A percentile compares a stretch with the other conserved stretches of the same genome.
Conservation (phyloP, 2,329 filamentous ascomycete genomes). For the Boeremia exigua region DNA sequence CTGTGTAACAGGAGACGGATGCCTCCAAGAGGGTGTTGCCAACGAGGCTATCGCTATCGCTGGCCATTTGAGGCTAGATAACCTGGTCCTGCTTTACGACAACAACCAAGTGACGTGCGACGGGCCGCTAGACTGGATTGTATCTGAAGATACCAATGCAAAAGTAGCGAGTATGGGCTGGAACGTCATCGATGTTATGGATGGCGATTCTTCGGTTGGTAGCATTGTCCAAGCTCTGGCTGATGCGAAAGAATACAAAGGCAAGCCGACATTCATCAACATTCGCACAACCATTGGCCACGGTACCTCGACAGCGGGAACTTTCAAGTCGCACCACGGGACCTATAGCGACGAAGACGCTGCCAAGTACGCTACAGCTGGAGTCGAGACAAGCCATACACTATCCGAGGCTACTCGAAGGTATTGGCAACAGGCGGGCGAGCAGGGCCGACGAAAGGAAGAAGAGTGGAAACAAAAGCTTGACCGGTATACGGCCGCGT, state of each 20-base stretch:
- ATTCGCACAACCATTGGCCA: conserved; percentile 62
- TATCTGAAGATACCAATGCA: conserved; percentile 62
- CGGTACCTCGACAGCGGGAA: conserved; percentile 53
- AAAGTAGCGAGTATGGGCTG: conserved; percentile 66
- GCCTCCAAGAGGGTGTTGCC: conserved; percentile 64
- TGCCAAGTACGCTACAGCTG: conserved; percentile 41
- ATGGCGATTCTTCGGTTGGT: conserved; percentile 60
- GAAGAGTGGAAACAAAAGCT: too few relatives aligned
- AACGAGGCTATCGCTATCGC: conserved; percentile 64
- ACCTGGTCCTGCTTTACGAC: conserved; percentile 65
- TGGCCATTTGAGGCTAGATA: conserved; percentile 62
- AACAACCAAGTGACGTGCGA: conserved; percentile 68
- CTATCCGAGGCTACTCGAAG: too few relatives aligned
- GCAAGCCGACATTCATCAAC: conserved; percentile 66
- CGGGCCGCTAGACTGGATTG: conserved; percentile 60
- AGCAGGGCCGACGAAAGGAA: too few relatives aligned
- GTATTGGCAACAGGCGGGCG: too few relatives aligned
- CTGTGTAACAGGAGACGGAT: conserved; percentile 66
- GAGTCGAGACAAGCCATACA: too few relatives aligned
- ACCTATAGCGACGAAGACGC: conserved; percentile 63
- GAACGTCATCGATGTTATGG: conserved; percentile 60
- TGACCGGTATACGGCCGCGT: too few relatives aligned
- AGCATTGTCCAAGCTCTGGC: conserved; percentile 57
- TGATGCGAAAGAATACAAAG: conserved; percentile 50
- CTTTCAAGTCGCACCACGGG: conserved; percentile 64